Percentiles rank a stretch among this genome's conserved stretches.
Conservation (phyloP, 1,139 yeast species). For the Hyphopichia fennica region DNA sequence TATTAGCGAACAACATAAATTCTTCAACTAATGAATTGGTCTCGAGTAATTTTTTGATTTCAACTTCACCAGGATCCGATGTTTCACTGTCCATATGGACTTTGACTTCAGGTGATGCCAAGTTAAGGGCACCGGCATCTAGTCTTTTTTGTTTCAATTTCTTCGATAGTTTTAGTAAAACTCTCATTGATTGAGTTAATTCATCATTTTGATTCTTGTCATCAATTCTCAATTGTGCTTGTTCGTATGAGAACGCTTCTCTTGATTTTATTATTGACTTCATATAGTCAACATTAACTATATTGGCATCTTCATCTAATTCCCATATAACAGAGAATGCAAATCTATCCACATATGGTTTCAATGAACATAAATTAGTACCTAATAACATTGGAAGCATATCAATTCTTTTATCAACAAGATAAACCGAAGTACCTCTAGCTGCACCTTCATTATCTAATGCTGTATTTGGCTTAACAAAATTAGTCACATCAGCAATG, state of each 20-base stretch:
- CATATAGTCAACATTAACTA: conserved; percentile 76
- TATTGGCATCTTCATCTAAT: conserved; percentile 80
- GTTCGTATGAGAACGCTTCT: conserved; percentile 93
- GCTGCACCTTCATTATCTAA: conserved; percentile 95
- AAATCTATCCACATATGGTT: conserved; percentile 93
- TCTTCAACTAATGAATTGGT: conserved; percentile 97
- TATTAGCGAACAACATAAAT: conserved; percentile 96
- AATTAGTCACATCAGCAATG: conserved; percentile 98
- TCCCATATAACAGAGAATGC: conserved; percentile 98
- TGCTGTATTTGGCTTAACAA: conserved; percentile 90
- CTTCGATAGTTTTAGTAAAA: conserved; percentile 72
- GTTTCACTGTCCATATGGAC: conserved; percentile 97
- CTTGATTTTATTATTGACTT: conserved; percentile 89
- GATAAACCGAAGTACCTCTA: conserved; percentile 94
- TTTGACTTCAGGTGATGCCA: conserved; percentile 97
- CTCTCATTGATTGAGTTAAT: conserved; percentile 86
- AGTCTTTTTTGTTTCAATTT: conserved; percentile 81
- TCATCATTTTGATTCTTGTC: conserved; percentile 78
- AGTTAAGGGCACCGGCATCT: conserved; percentile 93
- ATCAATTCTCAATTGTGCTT: conserved; percentile 90
- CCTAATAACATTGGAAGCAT: conserved; percentile 97
- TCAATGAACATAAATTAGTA: conserved; percentile 92
- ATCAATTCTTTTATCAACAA: conserved; percentile 98
- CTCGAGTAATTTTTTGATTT: conserved; percentile 80
- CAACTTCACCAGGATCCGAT: conserved; percentile 95